These are phyloP conservation scores for Boletus sp. DNA, from an alignment of 768 basidiomycete species.

Conservation along the genomic window DNA sequence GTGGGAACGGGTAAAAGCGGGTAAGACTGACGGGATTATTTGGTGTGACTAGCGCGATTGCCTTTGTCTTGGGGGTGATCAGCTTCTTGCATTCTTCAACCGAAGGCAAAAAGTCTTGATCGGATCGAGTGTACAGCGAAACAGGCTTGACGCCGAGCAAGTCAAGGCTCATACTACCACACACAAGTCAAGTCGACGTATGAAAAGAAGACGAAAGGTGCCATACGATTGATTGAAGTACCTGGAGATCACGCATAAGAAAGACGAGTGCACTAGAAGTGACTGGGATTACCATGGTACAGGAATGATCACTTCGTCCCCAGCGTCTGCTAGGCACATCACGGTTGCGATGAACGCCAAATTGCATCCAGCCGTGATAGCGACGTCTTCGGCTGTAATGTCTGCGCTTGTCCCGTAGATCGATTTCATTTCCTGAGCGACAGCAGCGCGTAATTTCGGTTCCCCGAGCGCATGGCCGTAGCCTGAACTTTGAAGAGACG, in stretches of 20 bases:
- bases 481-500: constrained; percentile 43
- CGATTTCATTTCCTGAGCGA: constrained; percentile 58
- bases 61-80: constrained; percentile 57
- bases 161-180: constrained; percentile 60
- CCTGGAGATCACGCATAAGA: constrained; percentile 31
- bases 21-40: constrained; percentile 60
- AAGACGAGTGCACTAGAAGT: not conserved
- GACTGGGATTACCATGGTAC: constrained; percentile 53
- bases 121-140: constrained; percentile 46
- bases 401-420: constrained; percentile 53
- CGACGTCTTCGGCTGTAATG: constrained; percentile 54
- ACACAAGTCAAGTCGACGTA: not conserved
- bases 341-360: constrained; percentile 62
- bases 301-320: constrained; percentile 70
- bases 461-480: constrained; percentile 66
- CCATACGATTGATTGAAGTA: constrained; percentile 64
- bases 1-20: too few relatives aligned
- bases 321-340: constrained; percentile 63
- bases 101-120: constrained; percentile 61
- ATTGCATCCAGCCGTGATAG: constrained; percentile 69
- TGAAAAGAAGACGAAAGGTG: not conserved
- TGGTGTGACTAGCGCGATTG: constrained; percentile 72
- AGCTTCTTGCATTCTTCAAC: constrained; percentile 44
- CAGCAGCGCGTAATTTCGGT: constrained; percentile 42
- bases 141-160: constrained; percentile 60